Evolutionary conservation across 306 rosid genomes (phyloP).

Genomic region (Dalbergia oliveri): DNA sequence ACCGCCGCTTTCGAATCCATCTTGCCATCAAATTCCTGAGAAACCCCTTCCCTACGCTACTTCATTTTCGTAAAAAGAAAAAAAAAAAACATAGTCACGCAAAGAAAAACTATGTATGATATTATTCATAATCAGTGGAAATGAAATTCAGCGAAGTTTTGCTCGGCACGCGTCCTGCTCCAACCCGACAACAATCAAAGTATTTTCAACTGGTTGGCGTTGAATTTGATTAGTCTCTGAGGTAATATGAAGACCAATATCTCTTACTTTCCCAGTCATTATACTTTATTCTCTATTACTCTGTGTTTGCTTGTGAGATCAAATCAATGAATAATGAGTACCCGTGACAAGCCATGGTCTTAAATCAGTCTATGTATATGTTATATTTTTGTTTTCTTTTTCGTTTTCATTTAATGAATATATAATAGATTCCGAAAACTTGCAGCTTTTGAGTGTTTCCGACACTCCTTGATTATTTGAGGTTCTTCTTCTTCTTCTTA

Average conservation of each 20-base stretch:
- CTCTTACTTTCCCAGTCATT: background rate
- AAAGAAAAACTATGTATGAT: background rate
- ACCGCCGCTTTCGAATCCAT: background rate
- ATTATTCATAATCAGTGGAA: background rate
- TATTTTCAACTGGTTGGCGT: slow-evolving; percentile 26
- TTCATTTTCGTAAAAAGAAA: background rate
- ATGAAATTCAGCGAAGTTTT: slow-evolving; percentile 22
- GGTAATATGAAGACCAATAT: slow-evolving; percentile 19
- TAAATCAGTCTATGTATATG: background rate
- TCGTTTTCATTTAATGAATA: background rate
- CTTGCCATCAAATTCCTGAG: background rate
- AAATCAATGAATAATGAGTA: background rate
- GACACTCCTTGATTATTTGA: slow-evolving; percentile 2
- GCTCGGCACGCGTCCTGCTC: background rate
- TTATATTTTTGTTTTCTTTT: background rate
- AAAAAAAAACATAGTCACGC: background rate
- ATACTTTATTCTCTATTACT: background rate
- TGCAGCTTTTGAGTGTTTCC: background rate
- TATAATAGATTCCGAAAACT: background rate
- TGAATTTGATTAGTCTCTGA: slow-evolving; percentile 27
- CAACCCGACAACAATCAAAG: slow-evolving; percentile 1
- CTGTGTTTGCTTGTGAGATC: background rate
- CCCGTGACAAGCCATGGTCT: background rate
- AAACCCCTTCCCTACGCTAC: background rate
- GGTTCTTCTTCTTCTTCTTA: slow-evolving; percentile 1